These are phyloP conservation scores for Hypoxylon crocopeplum DNA, from an alignment of 495 filamentous ascomycete genomes.

Conservation along the genomic window DNA sequence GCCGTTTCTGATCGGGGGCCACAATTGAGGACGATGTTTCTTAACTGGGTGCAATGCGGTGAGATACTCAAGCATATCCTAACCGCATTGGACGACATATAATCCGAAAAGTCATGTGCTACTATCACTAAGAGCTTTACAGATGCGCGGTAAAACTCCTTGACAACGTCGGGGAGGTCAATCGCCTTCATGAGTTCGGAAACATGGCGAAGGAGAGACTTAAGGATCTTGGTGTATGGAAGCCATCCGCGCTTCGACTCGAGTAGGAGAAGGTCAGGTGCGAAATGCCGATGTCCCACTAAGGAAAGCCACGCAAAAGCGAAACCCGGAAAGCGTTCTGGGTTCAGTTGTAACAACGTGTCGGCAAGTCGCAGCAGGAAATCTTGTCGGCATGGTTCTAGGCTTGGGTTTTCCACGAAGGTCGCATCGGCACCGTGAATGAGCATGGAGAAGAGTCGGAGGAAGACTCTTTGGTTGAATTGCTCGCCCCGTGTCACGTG, in stretches of 20 bases:
- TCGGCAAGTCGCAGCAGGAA: conserved; percentile 76
- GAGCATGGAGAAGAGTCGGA: conserved; percentile 86
- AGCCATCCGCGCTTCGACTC: conserved; percentile 75
- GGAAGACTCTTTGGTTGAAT: conserved; percentile 90
- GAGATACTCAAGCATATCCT: conserved; percentile 87
- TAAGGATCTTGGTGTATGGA: conserved; percentile 75
- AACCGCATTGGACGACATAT: conserved; percentile 85
- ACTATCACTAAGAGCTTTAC: conserved; percentile 83
- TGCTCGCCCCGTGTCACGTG: conserved; percentile 79
- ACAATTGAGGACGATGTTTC: conserved; percentile 86
- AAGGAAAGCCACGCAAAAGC: conserved; percentile 83
- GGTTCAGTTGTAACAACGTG: conserved; percentile 77
- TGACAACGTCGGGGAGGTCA: conserved; percentile 71
- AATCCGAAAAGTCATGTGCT: conserved; percentile 94
- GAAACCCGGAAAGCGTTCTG: conserved; percentile 79
- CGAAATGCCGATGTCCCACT: conserved; percentile 83
- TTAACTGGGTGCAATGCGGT: conserved; percentile 82
- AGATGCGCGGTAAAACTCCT: conserved; percentile 83
- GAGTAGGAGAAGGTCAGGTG: conserved; percentile 78
- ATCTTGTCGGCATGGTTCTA: conserved; percentile 58
- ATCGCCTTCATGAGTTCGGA: conserved; percentile 80
- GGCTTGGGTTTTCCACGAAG: conserved; percentile 48
- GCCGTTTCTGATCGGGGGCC: conserved; percentile 77
- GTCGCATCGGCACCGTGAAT: conserved; percentile 64
- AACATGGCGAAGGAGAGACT: conserved; percentile 74